phyloP scores from a whole-genome alignment of 1,139 yeast species.

The Citeromyces siamensis region DNA sequence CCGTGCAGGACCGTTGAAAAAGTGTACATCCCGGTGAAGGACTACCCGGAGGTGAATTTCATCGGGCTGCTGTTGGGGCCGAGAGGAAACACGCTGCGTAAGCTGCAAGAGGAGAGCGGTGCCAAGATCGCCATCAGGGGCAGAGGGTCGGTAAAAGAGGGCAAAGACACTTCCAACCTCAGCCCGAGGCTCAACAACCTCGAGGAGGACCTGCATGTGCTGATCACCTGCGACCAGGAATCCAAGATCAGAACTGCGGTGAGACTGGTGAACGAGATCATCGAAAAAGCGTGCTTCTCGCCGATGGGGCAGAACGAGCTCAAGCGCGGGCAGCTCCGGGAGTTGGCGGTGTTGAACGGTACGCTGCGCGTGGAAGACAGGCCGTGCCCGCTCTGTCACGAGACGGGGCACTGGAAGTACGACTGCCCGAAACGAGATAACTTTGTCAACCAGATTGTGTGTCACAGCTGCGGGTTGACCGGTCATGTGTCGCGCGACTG shows the following conservation, averaged over 20 bases:
- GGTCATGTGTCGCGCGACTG: constrained; percentile 93
- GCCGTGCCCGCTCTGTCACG: constrained; percentile 49
- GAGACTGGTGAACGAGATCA: constrained; percentile 59
- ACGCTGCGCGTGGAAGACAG: constrained; percentile 67
- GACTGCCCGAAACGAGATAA: constrained; percentile 48
- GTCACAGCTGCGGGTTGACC: constrained; percentile 65
- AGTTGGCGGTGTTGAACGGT: constrained; percentile 89
- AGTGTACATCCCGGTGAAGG: constrained; percentile 73
- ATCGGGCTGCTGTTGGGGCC: constrained; percentile 91
- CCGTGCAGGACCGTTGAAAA: constrained; percentile 65
- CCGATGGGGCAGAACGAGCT: constrained; percentile 92
- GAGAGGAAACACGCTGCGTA: constrained; percentile 81
- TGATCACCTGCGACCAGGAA: constrained; percentile 75
- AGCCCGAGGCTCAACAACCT: constrained; percentile 34
- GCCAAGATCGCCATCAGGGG: constrained; percentile 86
- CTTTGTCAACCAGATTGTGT: constrained; percentile 47
- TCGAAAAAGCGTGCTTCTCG: constrained; percentile 72
- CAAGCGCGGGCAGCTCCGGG: constrained; percentile 83
- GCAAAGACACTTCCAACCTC: constrained; percentile 42
- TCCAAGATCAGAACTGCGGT: constrained; percentile 71
- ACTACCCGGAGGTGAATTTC: constrained; percentile 87
- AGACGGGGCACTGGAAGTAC: constrained; percentile 46
- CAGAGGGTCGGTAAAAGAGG: constrained; percentile 91
- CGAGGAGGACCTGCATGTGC: constrained; percentile 80
- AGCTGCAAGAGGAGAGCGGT: constrained; percentile 73